Evolutionary conservation across 108 stramenopile genomes (phyloP).

Genomic region (Chaetoceros tenuissimus): DNA sequence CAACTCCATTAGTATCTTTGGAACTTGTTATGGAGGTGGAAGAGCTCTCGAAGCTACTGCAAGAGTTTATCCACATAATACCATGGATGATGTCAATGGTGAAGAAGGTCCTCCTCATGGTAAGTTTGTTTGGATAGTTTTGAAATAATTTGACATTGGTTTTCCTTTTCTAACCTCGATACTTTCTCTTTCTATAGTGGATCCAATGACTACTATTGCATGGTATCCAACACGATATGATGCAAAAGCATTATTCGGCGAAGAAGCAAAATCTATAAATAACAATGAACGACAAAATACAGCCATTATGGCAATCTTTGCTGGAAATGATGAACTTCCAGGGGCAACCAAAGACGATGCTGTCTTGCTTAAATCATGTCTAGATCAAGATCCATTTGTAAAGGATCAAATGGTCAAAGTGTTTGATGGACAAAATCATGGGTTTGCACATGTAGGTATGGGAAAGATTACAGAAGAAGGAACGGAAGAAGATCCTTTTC

Average conservation of each 20-base stretch:
- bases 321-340: conserved; percentile 46
- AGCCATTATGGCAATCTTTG: conserved; percentile 78
- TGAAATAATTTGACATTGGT: neutral
- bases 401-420: conserved; percentile 81
- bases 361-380: conserved; percentile 34
- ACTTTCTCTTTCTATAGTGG: conserved; percentile 26
- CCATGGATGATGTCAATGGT: conserved; percentile 57
- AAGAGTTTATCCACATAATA: conserved; percentile 48
- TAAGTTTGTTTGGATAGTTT: neutral
- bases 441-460: conserved; percentile 61
- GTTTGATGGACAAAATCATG: conserved; percentile 71
- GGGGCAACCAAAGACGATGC: conserved; percentile 74
- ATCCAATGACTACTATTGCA: conserved; percentile 63
- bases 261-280: conserved; percentile 4
- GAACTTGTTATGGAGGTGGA: conserved; percentile 79
- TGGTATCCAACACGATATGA: conserved; percentile 85
- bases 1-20: conserved; percentile 66
- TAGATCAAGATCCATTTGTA: conserved; percentile 55
- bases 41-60: conserved; percentile 72
- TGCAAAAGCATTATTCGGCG: conserved; percentile 51
- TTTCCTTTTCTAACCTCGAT: neutral
- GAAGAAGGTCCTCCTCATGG: conserved; percentile 38
- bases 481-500: conserved; percentile 22
- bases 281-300: conserved; percentile 13
- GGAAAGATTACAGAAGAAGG: conserved; percentile 11